Conservation (phyloP, 192 early-diverging fungal species). For the Spinellus fusiger region DNA sequence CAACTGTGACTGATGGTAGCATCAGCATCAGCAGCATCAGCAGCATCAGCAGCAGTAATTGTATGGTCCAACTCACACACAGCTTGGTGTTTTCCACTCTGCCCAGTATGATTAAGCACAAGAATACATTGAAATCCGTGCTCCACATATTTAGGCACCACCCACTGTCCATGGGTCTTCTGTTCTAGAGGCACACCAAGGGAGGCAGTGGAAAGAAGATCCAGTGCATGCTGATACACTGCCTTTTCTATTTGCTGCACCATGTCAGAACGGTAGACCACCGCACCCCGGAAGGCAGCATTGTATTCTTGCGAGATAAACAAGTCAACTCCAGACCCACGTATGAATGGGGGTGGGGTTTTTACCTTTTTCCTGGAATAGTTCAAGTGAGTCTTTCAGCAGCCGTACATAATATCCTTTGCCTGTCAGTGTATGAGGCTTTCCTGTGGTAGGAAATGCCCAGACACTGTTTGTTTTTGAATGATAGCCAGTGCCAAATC, state of each 20-base stretch:
- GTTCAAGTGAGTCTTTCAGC: neutral
- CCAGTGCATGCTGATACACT: neutral
- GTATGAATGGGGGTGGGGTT: neutral
- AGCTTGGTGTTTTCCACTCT: no score
- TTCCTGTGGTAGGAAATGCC: constrained; percentile 10
- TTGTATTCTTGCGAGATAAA: neutral
- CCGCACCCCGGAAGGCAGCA: neutral
- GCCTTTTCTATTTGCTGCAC: neutral
- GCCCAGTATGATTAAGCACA: neutral
- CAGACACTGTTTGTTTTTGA: constrained; percentile 1
- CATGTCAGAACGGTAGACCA: constrained; percentile 13
- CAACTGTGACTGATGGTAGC: no score
- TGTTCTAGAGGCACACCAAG: neutral
- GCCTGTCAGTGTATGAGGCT: constrained; percentile 5
- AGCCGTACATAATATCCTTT: constrained; percentile 12
- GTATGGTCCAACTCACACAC: no score
- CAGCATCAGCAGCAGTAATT: no score
- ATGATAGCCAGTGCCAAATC: constrained; percentile 13
- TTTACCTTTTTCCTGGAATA: constrained; percentile 3
- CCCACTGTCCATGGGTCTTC: neutral
- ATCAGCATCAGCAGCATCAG: no score
- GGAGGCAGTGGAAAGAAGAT: neutral
- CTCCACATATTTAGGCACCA: neutral
- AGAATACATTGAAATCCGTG: neutral
- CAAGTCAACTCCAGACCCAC: neutral